Base-by-base conservation (phyloP, 202 grass and related monocot species). In the Schoenoplectus tabernaemontani region DNA sequence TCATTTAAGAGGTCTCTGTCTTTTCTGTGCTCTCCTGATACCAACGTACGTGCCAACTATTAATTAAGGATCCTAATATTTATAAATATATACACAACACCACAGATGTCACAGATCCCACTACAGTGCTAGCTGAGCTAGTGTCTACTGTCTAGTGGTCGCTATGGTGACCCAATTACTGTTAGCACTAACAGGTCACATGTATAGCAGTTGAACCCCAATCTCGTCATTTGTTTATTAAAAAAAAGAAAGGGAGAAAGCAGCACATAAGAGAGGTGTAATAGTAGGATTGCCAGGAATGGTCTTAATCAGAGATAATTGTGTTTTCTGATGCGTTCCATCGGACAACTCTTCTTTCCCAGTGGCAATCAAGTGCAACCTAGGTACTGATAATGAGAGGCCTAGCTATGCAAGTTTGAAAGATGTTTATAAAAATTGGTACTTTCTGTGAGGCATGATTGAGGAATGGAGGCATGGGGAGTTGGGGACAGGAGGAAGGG, bases 331-430 rank as follows among this genome's bases (percentile, higher is more conserved):
- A 83, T 53, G 61, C 23, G 70, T 83, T 83, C 57, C 67, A 71
- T 83, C 81, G 10, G 32, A 46, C 82, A 37, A 44, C 11, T 64
- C 70, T 43, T 3, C 73, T 76, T 77, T 83, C 70, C 61, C 70
- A 50, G 60, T 76, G 16, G 82, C 56, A 64, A 83, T 83, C 80
- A 72, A 82, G 59, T 83, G 70, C 82, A 47, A 41, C 26, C 70
- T 59, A 48, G 43, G 43, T 50, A 9, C 20, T 59, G 41, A 48
- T 30, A 56, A 38, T 51, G 57, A 44, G 46, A 64, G 41, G 16
- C 28, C 54, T 64, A 77, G 46, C 23, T 76, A 22, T 75, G 32
- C 12, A 32, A 60, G 58, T 17, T 33, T 76, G 20, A 59, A 41
- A 47, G n/a, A 17, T 42, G 19, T 58, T 46, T 63, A 30, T 3